Evolutionary conservation across 768 basidiomycete species (phyloP).

Genomic region (Phaeotremella fagi): DNA sequence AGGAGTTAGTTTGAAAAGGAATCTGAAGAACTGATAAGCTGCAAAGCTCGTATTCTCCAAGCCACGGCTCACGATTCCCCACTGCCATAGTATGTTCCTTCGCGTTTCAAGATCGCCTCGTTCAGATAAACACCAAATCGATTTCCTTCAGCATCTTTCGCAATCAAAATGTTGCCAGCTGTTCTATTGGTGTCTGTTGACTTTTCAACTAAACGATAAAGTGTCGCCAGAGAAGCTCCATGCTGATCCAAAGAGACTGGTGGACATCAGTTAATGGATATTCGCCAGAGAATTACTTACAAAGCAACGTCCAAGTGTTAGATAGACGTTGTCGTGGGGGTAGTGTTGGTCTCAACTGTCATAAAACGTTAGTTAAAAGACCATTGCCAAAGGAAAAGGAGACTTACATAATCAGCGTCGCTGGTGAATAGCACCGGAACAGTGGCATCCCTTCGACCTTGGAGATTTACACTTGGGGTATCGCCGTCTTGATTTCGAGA

Average conservation of each 20-base stretch:
- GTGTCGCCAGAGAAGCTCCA: conserved; percentile 83
- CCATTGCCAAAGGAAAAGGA: not conserved
- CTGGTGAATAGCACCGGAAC: conserved; percentile 15
- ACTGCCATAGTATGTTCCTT: conserved; percentile 73
- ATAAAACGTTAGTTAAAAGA: conserved; percentile 4
- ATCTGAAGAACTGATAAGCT: conserved; percentile 9
- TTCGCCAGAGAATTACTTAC: conserved; percentile 32
- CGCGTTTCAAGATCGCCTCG: conserved; percentile 61
- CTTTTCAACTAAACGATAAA: conserved; percentile 56
- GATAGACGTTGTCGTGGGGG: conserved; percentile 43
- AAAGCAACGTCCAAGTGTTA: conserved; percentile 39
- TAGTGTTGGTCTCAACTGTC: conserved; percentile 30
- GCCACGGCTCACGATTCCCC: conserved; percentile 66
- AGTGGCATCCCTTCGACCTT: conserved; percentile 33
- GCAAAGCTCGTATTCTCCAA: not conserved
- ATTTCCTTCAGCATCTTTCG: conserved; percentile 61
- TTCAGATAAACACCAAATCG: conserved; percentile 80
- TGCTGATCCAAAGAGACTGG: conserved; percentile 81
- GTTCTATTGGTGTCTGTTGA: conserved; percentile 25
- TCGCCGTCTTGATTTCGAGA: conserved; percentile 6
- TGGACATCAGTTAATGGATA: not conserved
- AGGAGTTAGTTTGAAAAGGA: conserved; percentile 25
- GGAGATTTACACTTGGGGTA: conserved; percentile 18
- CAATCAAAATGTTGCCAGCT: conserved; percentile 55
- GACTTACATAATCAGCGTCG: conserved; percentile 32